These are phyloP conservation scores for Fusarium graminum DNA, from an alignment of 2,329 filamentous ascomycete genomes.

Conservation along the genomic window DNA sequence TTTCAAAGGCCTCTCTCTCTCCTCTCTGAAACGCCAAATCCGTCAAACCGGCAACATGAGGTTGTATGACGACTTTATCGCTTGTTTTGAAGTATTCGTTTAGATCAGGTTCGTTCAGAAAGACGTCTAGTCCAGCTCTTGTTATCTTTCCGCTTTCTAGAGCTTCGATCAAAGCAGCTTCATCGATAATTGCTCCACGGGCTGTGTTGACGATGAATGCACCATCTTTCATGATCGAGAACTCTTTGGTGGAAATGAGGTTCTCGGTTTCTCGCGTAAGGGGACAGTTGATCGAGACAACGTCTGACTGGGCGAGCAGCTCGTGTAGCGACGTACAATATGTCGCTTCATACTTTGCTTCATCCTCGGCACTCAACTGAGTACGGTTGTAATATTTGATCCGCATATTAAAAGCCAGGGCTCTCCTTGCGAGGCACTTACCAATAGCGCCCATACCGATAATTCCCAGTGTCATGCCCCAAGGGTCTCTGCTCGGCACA, in stretches of 20 bases:
- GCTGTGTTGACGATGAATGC: conserved; percentile 65
- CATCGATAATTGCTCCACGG: conserved; percentile 63
- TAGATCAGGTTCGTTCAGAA: conserved; percentile 59
- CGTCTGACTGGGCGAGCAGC: conserved; percentile 57
- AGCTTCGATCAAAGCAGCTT: conserved; percentile 61
- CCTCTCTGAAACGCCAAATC: conserved; percentile 59
- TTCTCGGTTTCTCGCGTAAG: conserved; percentile 57
- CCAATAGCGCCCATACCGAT: conserved; percentile 64
- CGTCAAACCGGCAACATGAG: conserved; percentile 60
- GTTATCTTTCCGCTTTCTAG: conserved; percentile 61
- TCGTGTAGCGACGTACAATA: conserved; percentile 56
- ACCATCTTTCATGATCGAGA: conserved; percentile 62
- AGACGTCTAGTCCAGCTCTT: conserved; percentile 64
- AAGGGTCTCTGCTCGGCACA: conserved; percentile 57
- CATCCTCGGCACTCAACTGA: conserved; percentile 52
- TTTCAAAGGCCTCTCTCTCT: conserved; percentile 61
- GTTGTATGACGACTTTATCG: conserved; percentile 59
- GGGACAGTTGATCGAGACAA: conserved; percentile 58
- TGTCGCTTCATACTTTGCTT: conserved; percentile 52
- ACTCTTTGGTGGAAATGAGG: conserved; percentile 57
- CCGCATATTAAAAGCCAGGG: conserved; percentile 58
- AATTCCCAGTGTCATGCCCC: conserved; percentile 61
- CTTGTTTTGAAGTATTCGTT: conserved; percentile 57
- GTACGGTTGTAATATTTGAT: conserved; percentile 60
- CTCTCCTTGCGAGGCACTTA: conserved; percentile 57